A percentile compares a stretch with the other conserved stretches of the same genome.
These are phyloP conservation scores for Fusarium verrucosum DNA, from an alignment of 2,329 filamentous ascomycete genomes.

Conservation along the genomic window DNA sequence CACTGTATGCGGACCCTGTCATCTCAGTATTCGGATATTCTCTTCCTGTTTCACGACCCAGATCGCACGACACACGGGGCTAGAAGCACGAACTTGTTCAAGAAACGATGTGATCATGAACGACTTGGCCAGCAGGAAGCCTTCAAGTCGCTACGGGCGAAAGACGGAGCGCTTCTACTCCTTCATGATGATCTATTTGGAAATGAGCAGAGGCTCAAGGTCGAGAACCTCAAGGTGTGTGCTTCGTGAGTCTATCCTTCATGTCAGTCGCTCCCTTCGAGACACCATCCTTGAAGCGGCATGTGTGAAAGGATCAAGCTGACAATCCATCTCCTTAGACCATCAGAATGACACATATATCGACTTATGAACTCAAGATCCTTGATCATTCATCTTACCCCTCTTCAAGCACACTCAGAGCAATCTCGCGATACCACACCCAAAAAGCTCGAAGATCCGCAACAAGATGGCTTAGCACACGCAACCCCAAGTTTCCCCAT, in stretches of 20 bases:
- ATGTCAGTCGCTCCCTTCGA: no score
- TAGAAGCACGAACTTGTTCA: neutral
- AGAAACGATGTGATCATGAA: no score
- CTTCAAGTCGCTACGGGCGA: neutral
- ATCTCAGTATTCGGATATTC: fast-evolving
- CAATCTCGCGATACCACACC: neutral
- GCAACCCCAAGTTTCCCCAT: no score
- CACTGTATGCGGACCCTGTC: neutral
- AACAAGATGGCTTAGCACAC: neutral
- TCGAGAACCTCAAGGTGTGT: no score
- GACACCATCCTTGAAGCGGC: neutral
- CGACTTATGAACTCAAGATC: fast-evolving
- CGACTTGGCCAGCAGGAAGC: neutral
- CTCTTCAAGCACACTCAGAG: neutral
- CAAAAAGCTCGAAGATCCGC: neutral
- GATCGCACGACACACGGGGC: neutral
- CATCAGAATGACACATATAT: neutral
- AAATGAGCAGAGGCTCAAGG: neutral
- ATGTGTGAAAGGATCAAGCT: neutral
- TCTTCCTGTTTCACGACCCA: fast-evolving
- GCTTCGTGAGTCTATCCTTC: neutral
- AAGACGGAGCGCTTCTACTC: neutral
- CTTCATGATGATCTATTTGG: fast-evolving
- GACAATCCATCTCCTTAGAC: neutral
- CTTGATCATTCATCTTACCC: neutral